These are phyloP conservation scores for Aschersonia sp. DNA, from an alignment of 2,329 filamentous ascomycete genomes.

Conservation along the genomic window DNA sequence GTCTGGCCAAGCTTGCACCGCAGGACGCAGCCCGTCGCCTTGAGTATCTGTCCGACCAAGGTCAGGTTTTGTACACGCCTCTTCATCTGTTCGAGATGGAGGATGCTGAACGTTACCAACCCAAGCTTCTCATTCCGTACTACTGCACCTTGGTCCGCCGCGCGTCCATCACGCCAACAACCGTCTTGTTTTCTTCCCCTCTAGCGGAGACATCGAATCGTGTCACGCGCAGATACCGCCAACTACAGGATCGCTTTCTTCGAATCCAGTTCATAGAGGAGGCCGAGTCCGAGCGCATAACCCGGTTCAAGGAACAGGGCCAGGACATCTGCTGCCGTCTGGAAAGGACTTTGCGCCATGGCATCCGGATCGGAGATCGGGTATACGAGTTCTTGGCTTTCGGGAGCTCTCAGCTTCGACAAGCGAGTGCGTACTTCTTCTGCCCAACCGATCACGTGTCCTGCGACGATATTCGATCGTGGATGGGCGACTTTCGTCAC, in stretches of 20 bases:
- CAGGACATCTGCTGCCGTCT: slow-evolving; percentile 64
- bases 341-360: slow-evolving; percentile 55
- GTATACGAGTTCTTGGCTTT: slow-evolving; percentile 85
- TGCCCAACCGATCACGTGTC: slow-evolving; percentile 51
- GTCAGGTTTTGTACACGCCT: slow-evolving; percentile 49
- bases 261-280: slow-evolving; percentile 87
- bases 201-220: slow-evolving; percentile 78
- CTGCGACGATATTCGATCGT: slow-evolving; percentile 62
- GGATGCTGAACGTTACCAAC: slow-evolving; percentile 30
- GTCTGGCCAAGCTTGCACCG: slow-evolving; percentile 31
- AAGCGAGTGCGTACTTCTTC: slow-evolving; percentile 89
- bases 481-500: slow-evolving; percentile 75
- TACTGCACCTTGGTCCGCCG: slow-evolving; percentile 68
- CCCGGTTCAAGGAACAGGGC: slow-evolving; percentile 35
- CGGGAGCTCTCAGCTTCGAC: slow-evolving; percentile 87
- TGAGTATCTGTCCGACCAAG: slow-evolving; percentile 57
- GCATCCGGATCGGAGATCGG: slow-evolving; percentile 69
- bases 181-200: slow-evolving; percentile 63
- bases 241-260: slow-evolving; percentile 63
- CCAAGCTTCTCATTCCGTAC: slow-evolving; percentile 41
- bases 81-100: slow-evolving; percentile 53
- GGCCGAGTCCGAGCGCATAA: slow-evolving; percentile 43
- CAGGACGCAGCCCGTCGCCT: slow-evolving; percentile 50
- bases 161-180: slow-evolving; percentile 70
- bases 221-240: slow-evolving; percentile 59